These are phyloP conservation scores for Vitis hybrid DNA, from an alignment of 177 flowering plant genomes.

Conservation along the genomic window DNA sequence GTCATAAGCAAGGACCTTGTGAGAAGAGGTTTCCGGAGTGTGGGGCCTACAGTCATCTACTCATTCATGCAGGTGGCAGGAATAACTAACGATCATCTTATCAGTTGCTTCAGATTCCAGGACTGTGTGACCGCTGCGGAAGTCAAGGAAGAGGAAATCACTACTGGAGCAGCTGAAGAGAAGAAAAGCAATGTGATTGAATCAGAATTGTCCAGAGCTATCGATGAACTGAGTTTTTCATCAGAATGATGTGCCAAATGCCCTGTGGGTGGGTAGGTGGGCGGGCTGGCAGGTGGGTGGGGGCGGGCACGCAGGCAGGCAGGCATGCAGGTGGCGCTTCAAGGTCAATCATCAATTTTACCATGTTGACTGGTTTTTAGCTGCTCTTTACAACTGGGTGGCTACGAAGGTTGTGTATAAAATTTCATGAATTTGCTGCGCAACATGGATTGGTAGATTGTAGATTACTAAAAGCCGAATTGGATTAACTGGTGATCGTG, in stretches of 20 bases:
- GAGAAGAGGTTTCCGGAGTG: conserved; percentile 70
- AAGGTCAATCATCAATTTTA: conserved; percentile 14
- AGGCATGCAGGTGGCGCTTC: conserved; percentile 4
- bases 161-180: conserved; percentile 18
- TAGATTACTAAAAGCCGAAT: conserved; percentile 23
- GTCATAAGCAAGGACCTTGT: conserved; percentile 75
- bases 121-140: conserved; percentile 41
- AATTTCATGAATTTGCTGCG: conserved; percentile 14
- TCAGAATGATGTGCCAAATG: conserved; percentile 23
- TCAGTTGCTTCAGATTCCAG: conserved; percentile 65
- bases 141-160: conserved; percentile 21
- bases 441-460: conserved; percentile 27
- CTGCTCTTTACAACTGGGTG: conserved; percentile 8
- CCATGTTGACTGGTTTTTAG: conserved; percentile 2
- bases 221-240: conserved; percentile 42
- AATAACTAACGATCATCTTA: conserved; percentile 81
- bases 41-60: conserved; percentile 80
- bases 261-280: neutral
- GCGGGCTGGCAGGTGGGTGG: no score
- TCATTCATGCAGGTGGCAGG: conserved; percentile 86
- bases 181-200: conserved; percentile 18
- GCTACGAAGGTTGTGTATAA: conserved; percentile 21
- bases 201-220: conserved; percentile 32
- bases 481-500: conserved; percentile 18
- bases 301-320: no score